These are phyloP conservation scores for Pseudogymnoascus sp. DNA, from an alignment of 2,329 filamentous ascomycete species.

Conservation along the genomic window DNA sequence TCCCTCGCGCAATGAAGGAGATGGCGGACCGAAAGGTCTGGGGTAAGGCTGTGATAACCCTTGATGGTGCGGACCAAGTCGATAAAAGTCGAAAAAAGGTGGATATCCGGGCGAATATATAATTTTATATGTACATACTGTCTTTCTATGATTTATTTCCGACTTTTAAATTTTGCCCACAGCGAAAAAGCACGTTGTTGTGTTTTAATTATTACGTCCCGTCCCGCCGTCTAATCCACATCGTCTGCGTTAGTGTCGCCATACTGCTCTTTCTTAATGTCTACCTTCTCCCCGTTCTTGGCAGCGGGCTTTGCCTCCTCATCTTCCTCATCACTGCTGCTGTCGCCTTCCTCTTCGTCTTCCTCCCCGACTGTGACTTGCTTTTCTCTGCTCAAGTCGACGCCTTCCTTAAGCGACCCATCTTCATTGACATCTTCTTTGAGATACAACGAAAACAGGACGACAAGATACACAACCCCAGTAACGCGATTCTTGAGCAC, in stretches of 20 bases:
- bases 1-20: constrained; percentile 43
- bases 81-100: not conserved
- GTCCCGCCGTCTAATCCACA: constrained; percentile 19
- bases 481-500: constrained; percentile 76
- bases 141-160: not conserved
- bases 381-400: constrained; percentile 21
- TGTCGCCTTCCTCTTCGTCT: constrained; percentile 10
- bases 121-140: constrained; percentile 4
- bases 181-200: not conserved
- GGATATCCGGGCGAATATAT: not conserved
- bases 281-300: constrained; percentile 11
- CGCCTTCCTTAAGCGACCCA: constrained; percentile 41
- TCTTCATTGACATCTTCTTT: constrained; percentile 57
- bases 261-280: constrained; percentile 11
- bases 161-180: not conserved
- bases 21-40: constrained; percentile 41
- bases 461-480: constrained; percentile 67
- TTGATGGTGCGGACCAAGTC: constrained; percentile 21
- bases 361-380: constrained; percentile 13
- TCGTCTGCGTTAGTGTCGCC: constrained; percentile 21
- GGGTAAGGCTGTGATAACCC: constrained; percentile 48
- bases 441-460: constrained; percentile 70
- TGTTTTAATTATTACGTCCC: not conserved
- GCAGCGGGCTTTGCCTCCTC: constrained; percentile 12
- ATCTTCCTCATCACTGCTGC: constrained; percentile 12